A percentile compares a stretch with the other conserved stretches of the same genome.
These are phyloP conservation scores for Phellinidium pouzarii DNA, from an alignment of 1,284 basidiomycete genomes.

Conservation along the genomic window DNA sequence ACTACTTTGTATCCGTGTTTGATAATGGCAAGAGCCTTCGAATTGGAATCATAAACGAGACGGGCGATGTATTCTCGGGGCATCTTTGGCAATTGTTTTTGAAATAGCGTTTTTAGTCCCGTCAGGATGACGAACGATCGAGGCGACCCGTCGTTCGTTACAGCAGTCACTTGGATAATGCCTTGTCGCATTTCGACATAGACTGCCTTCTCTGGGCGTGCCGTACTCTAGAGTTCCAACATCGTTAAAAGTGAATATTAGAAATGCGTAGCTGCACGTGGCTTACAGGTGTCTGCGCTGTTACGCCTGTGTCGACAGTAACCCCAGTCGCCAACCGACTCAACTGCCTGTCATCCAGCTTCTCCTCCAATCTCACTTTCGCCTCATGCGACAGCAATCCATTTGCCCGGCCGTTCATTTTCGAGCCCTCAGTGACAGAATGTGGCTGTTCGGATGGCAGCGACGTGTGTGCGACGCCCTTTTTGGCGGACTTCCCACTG, in stretches of 20 bases:
- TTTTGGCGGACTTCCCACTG: constrained; percentile 52
- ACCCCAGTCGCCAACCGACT: constrained; percentile 73
- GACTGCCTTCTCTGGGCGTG: constrained; percentile 70
- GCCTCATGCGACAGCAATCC: constrained; percentile 42
- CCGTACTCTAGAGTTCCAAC: constrained; percentile 37
- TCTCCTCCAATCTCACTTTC: constrained; percentile 67
- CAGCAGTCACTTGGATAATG: constrained; percentile 81
- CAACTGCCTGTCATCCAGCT: constrained; percentile 68
- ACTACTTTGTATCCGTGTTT: constrained; percentile 95
- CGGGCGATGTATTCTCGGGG: constrained; percentile 97
- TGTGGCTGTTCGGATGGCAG: constrained; percentile 25
- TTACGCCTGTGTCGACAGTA: constrained; percentile 59
- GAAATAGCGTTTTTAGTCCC: constrained; percentile 94
- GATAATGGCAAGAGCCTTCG: constrained; percentile 89
- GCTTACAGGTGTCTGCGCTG: constrained; percentile 43
- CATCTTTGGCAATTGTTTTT: constrained; percentile 98
- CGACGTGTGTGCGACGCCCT: constrained; percentile 50
- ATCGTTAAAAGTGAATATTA: constrained; percentile 15
- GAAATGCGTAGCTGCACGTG: constrained; percentile 6
- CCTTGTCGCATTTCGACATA: constrained; percentile 78
- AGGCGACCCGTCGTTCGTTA: constrained; percentile 78
- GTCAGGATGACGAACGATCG: constrained; percentile 82
- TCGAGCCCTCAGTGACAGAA: constrained; percentile 17
- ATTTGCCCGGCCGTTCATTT: constrained; percentile 40
- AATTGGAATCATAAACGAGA: constrained; percentile 90